These are phyloP conservation scores for Fragilaria crotonensis DNA, from an alignment of 108 stramenopile species.

Conservation along the genomic window DNA sequence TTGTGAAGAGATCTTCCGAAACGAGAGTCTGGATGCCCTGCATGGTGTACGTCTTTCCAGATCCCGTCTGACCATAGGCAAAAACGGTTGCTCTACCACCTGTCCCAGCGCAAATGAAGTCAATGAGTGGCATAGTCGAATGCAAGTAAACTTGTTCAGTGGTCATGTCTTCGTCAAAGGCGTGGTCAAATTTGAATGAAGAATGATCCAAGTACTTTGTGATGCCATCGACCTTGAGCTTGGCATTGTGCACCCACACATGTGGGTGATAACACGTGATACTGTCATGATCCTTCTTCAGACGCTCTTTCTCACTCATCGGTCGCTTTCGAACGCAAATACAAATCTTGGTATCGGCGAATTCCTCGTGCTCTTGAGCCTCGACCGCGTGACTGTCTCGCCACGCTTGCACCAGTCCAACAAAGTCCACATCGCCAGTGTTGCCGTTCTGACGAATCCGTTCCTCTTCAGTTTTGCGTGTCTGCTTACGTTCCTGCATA, in stretches of 20 bases:
- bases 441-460: constrained; percentile 84
- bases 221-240: constrained; percentile 95
- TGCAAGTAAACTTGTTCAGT: constrained; percentile 81
- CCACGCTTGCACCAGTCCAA: constrained; percentile 87
- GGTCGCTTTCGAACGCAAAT: constrained; percentile 90
- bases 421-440: constrained; percentile 98
- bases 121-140: constrained; percentile 86
- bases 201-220: constrained; percentile 95
- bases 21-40: constrained; percentile 84
- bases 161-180: constrained; percentile 60
- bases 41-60: constrained; percentile 96
- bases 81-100: constrained; percentile 85
- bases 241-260: constrained; percentile 93
- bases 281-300: constrained; percentile 87
- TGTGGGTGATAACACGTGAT: constrained; percentile 89
- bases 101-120: constrained; percentile 63
- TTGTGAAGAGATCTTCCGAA: constrained; percentile 81
- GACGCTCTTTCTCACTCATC: constrained; percentile 67
- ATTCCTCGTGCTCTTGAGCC: constrained; percentile 14
- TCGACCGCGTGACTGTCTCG: constrained; percentile 42
- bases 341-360: constrained; percentile 48
- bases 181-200: constrained; percentile 92
- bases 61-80: constrained; percentile 87
- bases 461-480: constrained; percentile 70
- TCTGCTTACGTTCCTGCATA: constrained; percentile 63